Conservation (phyloP, 208 protist species). For the Phytomonas sp. region DNA sequence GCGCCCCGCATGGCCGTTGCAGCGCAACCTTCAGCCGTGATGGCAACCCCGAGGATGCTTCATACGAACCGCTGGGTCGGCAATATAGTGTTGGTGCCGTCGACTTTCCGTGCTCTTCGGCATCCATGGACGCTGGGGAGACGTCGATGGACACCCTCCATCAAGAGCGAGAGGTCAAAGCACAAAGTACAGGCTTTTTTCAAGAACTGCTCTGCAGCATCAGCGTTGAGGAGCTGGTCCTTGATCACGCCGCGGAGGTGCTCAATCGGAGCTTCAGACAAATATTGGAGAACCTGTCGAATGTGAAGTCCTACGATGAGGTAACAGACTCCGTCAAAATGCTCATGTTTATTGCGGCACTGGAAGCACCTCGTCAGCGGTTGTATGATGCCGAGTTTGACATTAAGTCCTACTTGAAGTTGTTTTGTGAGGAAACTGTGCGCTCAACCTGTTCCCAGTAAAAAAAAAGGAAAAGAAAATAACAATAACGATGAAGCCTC, state of each 20-base stretch:
- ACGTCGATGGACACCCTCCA: slow-evolving; percentile 30
- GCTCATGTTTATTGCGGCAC: slow-evolving; percentile 37
- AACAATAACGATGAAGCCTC: slow-evolving; percentile 1
- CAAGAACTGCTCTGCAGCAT: slow-evolving; percentile 45
- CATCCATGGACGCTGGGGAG: slow-evolving; percentile 17
- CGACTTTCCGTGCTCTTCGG: slow-evolving; percentile 11
- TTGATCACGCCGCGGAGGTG: slow-evolving; percentile 39
- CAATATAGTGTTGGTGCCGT: slow-evolving; percentile 4
- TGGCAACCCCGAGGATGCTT: slow-evolving; percentile 7
- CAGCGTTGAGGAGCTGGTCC: slow-evolving; percentile 58
- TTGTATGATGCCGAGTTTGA: slow-evolving; percentile 55
- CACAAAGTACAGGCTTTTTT: slow-evolving; percentile 53
- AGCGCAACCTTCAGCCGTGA: neutral
- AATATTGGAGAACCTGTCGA: slow-evolving; percentile 23
- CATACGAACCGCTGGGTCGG: slow-evolving; percentile 15
- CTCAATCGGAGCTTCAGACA: slow-evolving; percentile 19
- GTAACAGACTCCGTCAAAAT: slow-evolving; percentile 42
- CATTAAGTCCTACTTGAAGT: slow-evolving; percentile 45
- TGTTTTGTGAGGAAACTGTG: slow-evolving; percentile 71
- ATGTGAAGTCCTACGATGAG: slow-evolving; percentile 43
- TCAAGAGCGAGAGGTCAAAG: slow-evolving; percentile 27
- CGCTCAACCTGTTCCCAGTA: slow-evolving; percentile 45
- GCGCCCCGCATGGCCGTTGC: neutral
- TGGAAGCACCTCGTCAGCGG: slow-evolving; percentile 47
- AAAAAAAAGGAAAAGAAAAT: slow-evolving; percentile 13